These are phyloP conservation scores for Cercophora sp. DNA, from an alignment of 495 filamentous ascomycete genomes.

Conservation along the genomic window DNA sequence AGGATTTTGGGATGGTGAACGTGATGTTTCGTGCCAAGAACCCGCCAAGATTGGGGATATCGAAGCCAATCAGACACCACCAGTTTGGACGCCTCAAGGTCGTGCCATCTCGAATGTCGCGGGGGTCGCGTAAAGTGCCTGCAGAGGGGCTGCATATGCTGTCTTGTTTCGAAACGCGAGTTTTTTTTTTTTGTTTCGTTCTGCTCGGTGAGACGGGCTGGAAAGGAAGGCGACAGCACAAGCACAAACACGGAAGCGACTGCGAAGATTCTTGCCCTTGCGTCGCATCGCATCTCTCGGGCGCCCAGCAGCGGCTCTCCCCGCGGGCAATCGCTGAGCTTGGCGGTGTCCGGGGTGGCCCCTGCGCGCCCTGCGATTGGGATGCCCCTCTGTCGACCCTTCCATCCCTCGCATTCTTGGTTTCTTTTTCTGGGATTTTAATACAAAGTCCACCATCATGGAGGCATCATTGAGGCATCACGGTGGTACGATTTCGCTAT, in stretches of 20 bases:
- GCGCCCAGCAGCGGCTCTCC: constrained; percentile 1
- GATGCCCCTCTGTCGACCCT: constrained; percentile 1
- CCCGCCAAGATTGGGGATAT: no score
- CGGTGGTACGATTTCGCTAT: no score
- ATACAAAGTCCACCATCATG: no score
- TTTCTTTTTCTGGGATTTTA: no score
- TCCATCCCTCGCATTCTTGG: no score
- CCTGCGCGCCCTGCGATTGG: background rate
- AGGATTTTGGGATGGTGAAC: no score
- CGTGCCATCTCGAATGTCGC: background rate
- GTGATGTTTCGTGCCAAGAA: no score
- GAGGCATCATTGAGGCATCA: no score
- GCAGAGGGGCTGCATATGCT: background rate
- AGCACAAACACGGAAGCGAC: background rate
- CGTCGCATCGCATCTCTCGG: constrained; percentile 2
- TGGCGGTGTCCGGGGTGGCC: background rate
- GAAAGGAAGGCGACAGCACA: no score
- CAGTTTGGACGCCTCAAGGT: background rate
- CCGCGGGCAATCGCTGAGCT: background rate
- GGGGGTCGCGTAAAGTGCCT: background rate
- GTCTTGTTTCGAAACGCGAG: background rate
- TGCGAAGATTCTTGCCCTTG: no score
- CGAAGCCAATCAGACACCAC: constrained; percentile 2
- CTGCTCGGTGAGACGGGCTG: no score
- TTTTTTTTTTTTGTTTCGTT: background rate